Base-by-base conservation (phyloP, 2,329 filamentous ascomycete species). In the Xylaria sp. region DNA sequence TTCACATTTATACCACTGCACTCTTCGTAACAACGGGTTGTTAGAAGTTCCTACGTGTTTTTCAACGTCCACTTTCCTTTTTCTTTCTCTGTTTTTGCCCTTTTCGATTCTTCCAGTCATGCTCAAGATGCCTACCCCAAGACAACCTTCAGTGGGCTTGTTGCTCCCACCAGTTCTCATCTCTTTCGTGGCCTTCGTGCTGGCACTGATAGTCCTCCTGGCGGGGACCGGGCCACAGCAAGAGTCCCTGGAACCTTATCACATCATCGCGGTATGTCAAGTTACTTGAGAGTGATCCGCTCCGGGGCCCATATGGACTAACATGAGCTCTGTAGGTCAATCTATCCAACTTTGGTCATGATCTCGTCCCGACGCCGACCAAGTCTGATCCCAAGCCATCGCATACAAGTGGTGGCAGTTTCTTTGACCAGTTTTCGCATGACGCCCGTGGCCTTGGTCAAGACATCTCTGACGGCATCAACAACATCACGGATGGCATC, bases 401-500 rank as follows among this genome's bases (percentile, higher is more conserved):
- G 1, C 61, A 69, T 34, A 76, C 77, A 28, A 62, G 66, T 30
- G 61, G 68, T 18, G 63, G 69, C 45, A 71, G 76, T 55, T 72
- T 70, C 25, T 74, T 73, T 65, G 71, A 76, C 63, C 64, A 72
- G 43, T 68, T 76, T 18, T 60, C 60, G 36, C 70, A 73, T 34
- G 70, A 75, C 8, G 67, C 73, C 30, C 72, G 76, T 45, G 68
- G 72, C 6, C 69, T 79, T 52, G 76, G 78, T 60, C 74, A 80
- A 43, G 76, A 79, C 9, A 76, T 80, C 66, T 78, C 77, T 56
- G 78, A 80, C 48, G 75, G 78, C 56, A 66, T 84, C 67, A 81
- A 82, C 70, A 76, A 82, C 36, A 73, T 84, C 39, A 76, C 78
- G 5, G 79, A 81, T 62, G 77, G 81, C 52, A 66, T 84, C 67